Base-by-base conservation (phyloP, 345 rosid genomes). In the Populus ilicifolia region DNA sequence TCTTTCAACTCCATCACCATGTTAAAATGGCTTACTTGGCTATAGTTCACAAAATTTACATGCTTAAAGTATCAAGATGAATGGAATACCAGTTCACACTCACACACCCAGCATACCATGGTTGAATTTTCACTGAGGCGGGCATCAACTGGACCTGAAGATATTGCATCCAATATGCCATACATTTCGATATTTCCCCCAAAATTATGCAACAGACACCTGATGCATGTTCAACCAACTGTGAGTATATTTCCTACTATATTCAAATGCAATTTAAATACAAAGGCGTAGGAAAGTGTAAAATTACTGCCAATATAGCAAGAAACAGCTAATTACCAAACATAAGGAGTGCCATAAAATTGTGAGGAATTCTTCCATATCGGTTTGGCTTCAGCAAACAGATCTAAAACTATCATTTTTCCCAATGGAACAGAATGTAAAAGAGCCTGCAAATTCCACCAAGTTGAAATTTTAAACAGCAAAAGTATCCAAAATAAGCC, bases 151-250 rank as follows among this genome's bases (percentile, higher is more conserved):
- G 99, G 98, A 80, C 98, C 97, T 21, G 90, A 87, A 82, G 98
- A 83, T 79, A 95, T 82, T 76, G 97, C 72, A 79, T 95, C 99
- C 80, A 95, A 82, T 77, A 69, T 30, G 75, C 98, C 99, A 71
- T 93, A 95, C 92, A 89, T 93, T 86, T 95, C 98, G 80, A 95
- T 88, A 83, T 95, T 95, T 80, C 97, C 97, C 41, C 98, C 98
- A 89, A 95, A 93, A 76, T 95, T 95, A 83, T 91, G 98, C 88
- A 95, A 82, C 89, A 95, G 81, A 80, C 99, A 95, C 98, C 99
- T 95, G 87, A 72, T 70, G 70, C 46, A 78, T 62, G 38, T 76
- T 64, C 56, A 50, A 39, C 69, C 48, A 72, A 36, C 13, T 21
- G 25, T 67, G 62, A 78, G 48, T 23, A 66, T 33, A 71, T 43